phyloP scores from a whole-genome alignment of 768 basidiomycete genomes.

The Phanerochaete carnosa region DNA sequence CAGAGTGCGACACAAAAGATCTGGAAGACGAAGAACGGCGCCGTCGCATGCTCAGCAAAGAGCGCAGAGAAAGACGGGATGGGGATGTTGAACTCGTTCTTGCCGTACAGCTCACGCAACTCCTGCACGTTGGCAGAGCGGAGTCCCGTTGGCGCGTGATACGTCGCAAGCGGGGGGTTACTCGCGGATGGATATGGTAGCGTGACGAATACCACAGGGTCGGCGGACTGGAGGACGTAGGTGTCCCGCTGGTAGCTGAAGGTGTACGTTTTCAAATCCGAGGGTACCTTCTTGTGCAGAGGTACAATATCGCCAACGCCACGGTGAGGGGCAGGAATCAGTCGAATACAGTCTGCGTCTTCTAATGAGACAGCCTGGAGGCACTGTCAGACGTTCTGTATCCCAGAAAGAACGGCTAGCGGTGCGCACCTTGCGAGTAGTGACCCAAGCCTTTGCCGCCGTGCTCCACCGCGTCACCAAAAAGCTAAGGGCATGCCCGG shows the following conservation, averaged over 20 bases:
- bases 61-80: constrained; percentile 92
- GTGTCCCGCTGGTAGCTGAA: constrained; percentile 97
- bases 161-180: constrained; percentile 64
- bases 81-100: constrained; percentile 96
- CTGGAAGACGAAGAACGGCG: constrained; percentile 99
- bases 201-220: constrained; percentile 64
- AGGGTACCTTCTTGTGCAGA: constrained; percentile 57
- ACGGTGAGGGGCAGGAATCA: constrained; percentile 76
- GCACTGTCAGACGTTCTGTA: background rate
- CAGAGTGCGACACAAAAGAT: constrained; percentile 96
- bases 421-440: constrained; percentile 62
- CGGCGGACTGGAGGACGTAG: constrained; percentile 63
- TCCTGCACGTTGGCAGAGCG: constrained; percentile 42
- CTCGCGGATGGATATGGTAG: constrained; percentile 86
- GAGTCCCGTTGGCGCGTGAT: constrained; percentile 57
- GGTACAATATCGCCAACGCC: constrained; percentile 89
- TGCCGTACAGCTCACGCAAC: constrained; percentile 71
- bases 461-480: constrained; percentile 89
- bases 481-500: constrained; percentile 89
- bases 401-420: background rate
- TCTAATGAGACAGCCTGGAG: constrained; percentile 56
- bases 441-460: constrained; percentile 73
- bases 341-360: constrained; percentile 77
- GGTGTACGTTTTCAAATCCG: constrained; percentile 63
- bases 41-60: constrained; percentile 94